A percentile compares a stretch with the other conserved stretches of the same genome.
phyloP scores from a whole-genome alignment of 257 asterid genomes.

The Knoxia roxburghii region DNA sequence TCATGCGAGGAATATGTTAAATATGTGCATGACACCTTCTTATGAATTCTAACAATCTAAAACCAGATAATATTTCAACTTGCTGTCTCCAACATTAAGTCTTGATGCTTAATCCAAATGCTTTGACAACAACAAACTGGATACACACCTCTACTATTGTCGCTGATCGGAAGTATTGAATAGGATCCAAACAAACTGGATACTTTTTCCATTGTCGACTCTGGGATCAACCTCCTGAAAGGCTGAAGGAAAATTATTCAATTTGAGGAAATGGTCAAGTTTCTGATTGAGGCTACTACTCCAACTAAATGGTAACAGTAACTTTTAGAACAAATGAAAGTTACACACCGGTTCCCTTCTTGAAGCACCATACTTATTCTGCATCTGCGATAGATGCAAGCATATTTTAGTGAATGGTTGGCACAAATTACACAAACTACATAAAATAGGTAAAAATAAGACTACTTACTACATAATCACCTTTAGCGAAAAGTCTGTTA shows the following conservation, averaged over 20 bases:
- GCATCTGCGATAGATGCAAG: constrained; percentile 48
- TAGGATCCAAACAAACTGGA: constrained; percentile 65
- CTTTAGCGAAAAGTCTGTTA: constrained; percentile 79
- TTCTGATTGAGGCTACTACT: neutral
- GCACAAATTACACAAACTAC: constrained; percentile 11
- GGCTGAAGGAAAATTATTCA: constrained; percentile 38
- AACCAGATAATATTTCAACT: too few relatives aligned
- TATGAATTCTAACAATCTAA: neutral
- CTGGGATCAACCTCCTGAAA: constrained; percentile 70
- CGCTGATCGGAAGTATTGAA: constrained; percentile 53
- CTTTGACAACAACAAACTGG: constrained; percentile 3
- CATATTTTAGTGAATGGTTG: constrained; percentile 17
- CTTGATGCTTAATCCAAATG: neutral
- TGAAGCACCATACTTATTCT: constrained; percentile 72
- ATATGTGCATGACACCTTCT: neutral
- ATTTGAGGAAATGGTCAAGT: constrained; percentile 9
- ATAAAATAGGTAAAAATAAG: constrained; percentile 11
- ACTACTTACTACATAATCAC: constrained; percentile 29
- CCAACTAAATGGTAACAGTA: neutral
- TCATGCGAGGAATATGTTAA: constrained; percentile 2
- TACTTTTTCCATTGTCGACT: constrained; percentile 59
- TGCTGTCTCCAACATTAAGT: too few relatives aligned
- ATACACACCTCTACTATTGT: constrained; percentile 67
- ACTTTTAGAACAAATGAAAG: neutral
- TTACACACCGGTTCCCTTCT: constrained; percentile 63